Evolutionary conservation across 495 filamentous ascomycete genomes (phyloP), one percentile per base, ranked within the genome.

Genomic region (Hypoxylon lienhwacheense): DNA sequence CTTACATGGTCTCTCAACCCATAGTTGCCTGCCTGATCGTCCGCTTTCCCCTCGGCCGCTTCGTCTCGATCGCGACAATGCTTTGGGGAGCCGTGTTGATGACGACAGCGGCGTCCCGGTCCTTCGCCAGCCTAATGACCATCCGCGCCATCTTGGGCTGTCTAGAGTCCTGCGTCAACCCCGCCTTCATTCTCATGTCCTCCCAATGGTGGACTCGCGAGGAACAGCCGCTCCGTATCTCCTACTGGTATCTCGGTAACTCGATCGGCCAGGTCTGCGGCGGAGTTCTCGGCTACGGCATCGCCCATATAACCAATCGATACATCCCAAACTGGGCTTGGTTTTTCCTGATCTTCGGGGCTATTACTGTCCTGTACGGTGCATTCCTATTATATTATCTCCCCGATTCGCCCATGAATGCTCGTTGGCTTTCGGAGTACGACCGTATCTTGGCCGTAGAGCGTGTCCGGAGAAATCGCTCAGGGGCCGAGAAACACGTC

Each of bases 401-500:
- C 36, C 79, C 80, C 0, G 78, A 81, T 49, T 77, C 69, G 7
- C 79, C 75, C 0, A 59, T 72, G 20, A 76, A 66, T 24, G 73
- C 79, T 6, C 65, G 67, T 12, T 77, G 76, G 57, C 68, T 80
- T 11, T 72, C 61, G 20, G 66, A 73, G 11, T 65, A 72, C 4
- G 77, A 82, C 28, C 74, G 72, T 21, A 57, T 70, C 3, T 67
- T 84, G 15, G 76, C 77, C 0, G 63, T 88, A 33, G 81, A 81
- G 34, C 73, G 84, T 20, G 76, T 86, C 12, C 70, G 79, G 5
- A 61, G 72, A 43, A 86, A 88, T 52, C 77, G 85, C 60, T 81
- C 83, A 39, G 84, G 85, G 6, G 78, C 86, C 39, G 81, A 82
- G 40, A 86, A 84, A 59, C 83, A 85, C 62, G 74, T 78, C n/a